Percentiles rank a stretch among this genome's conserved stretches.
Evolutionary conservation across 2,329 filamentous ascomycete species (phyloP).

Genomic region (Parastagonospora avenae): DNA sequence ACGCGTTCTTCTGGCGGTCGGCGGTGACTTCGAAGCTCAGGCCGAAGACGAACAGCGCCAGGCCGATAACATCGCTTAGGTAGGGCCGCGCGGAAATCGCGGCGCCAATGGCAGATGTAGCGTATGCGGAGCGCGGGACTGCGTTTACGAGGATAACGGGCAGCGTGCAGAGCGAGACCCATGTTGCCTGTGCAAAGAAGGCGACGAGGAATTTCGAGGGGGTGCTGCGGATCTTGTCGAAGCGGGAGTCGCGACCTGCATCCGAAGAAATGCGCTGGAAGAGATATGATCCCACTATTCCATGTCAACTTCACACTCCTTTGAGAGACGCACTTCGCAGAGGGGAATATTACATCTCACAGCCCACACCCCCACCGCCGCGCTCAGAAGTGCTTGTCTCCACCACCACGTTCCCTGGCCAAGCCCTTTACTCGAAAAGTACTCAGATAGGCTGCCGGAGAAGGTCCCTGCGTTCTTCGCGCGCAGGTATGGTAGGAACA

Average conservation of each 20-base stretch:
- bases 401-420: slow-evolving; percentile 57
- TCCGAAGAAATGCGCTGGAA: slow-evolving; percentile 63
- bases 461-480: slow-evolving; percentile 57
- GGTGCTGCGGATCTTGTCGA: slow-evolving; percentile 59
- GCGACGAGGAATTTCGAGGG: slow-evolving; percentile 60
- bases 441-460: slow-evolving; percentile 42
- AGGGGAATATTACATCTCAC: slow-evolving; percentile 55
- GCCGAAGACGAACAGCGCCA: slow-evolving; percentile 64
- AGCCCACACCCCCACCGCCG: slow-evolving; percentile 67
- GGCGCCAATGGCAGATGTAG: slow-evolving; percentile 51
- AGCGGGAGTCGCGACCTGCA: slow-evolving; percentile 65
- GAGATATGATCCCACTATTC: slow-evolving; percentile 66
- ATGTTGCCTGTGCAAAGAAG: slow-evolving; percentile 67
- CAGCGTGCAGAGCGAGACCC: slow-evolving; percentile 70
- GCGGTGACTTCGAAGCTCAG: slow-evolving; percentile 66
- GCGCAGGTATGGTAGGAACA: slow-evolving; percentile 65
- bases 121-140: slow-evolving; percentile 60
- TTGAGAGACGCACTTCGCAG: neutral
- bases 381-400: slow-evolving; percentile 62
- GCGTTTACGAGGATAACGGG: slow-evolving; percentile 69
- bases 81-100: slow-evolving; percentile 47
- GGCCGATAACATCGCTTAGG: slow-evolving; percentile 61
- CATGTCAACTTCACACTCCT: no score
- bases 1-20: slow-evolving; percentile 67
- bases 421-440: slow-evolving; percentile 30